phyloP scores from a whole-genome alignment of 179 eudicot genomes.

The Beta lomatogona region DNA sequence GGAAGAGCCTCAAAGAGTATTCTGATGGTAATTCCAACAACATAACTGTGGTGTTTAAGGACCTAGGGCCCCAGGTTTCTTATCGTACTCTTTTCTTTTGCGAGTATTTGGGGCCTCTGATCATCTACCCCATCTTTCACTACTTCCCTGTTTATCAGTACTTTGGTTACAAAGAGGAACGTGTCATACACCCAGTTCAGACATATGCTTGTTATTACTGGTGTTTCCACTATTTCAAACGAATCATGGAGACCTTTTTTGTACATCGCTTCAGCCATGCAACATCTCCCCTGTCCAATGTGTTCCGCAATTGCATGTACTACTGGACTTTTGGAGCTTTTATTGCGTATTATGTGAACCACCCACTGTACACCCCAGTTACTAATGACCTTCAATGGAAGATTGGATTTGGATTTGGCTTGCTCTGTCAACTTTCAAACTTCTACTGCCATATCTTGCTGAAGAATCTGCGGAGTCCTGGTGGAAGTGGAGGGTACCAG shows the following conservation, averaged over 20 bases:
- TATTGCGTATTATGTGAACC: constrained; percentile 88
- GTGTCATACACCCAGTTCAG: constrained; percentile 72
- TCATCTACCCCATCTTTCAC: constrained; percentile 85
- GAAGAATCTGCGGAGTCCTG: constrained; percentile 70
- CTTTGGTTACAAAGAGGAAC: constrained; percentile 76
- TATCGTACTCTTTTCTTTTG: constrained; percentile 87
- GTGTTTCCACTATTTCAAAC: constrained; percentile 94
- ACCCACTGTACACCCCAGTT: constrained; percentile 92
- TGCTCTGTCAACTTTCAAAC: constrained; percentile 75
- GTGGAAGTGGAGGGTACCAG: constrained; percentile 77
- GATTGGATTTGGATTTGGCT: constrained; percentile 79
- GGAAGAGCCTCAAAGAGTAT: constrained; percentile 72
- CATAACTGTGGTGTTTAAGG: constrained; percentile 80
- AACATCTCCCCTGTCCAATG: constrained; percentile 86
- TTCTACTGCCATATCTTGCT: constrained; percentile 91
- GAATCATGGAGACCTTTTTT: constrained; percentile 91
- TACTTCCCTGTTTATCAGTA: constrained; percentile 64
- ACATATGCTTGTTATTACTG: constrained; percentile 88
- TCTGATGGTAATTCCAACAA: constrained; percentile 48
- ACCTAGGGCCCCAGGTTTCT: constrained; percentile 92
- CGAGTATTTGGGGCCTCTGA: constrained; percentile 85
- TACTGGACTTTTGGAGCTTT: constrained; percentile 93
- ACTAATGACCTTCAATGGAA: constrained; percentile 79
- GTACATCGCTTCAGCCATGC: constrained; percentile 97
- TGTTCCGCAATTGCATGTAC: constrained; percentile 83